Percentiles rank a stretch among this genome's conserved stretches.
Evolutionary conservation across 2,329 filamentous ascomycete species (phyloP).

Genomic region (Corynespora cassiicola): DNA sequence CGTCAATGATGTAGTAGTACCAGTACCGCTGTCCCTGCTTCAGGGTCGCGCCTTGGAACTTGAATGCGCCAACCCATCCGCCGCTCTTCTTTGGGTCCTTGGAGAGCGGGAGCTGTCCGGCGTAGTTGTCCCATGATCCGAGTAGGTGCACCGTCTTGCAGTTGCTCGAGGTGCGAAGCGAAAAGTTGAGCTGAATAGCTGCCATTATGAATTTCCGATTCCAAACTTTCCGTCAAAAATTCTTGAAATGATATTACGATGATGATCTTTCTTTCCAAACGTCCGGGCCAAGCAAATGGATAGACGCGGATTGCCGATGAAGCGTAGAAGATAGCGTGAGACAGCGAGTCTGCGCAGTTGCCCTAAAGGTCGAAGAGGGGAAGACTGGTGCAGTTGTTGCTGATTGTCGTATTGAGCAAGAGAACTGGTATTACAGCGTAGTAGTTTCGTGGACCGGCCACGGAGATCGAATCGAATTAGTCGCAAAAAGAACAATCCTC

Average conservation of each 20-base stretch:
- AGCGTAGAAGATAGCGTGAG: constrained; percentile 40
- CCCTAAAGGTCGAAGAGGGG: constrained; percentile 20
- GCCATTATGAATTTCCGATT: constrained; percentile 66
- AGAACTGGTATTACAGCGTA: constrained; percentile 55
- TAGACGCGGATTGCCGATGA: constrained; percentile 44
- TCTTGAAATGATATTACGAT: constrained; percentile 27
- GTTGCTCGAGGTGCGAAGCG: constrained; percentile 92
- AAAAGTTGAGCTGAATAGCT: constrained; percentile 91
- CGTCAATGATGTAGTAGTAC: constrained; percentile 99
- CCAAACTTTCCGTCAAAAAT: constrained; percentile 27
- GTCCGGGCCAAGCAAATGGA: constrained; percentile 47
- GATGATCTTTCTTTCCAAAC: constrained; percentile 27
- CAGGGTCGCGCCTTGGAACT: constrained; percentile 87
- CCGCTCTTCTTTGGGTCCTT: constrained; percentile 89
- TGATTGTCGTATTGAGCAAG: constrained; percentile 53
- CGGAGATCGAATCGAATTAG: constrained; percentile 45
- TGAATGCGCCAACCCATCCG: constrained; percentile 95
- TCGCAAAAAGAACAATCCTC: constrained; percentile 25
- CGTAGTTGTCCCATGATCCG: constrained; percentile 98
- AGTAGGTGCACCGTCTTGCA: constrained; percentile 98
- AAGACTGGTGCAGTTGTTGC: constrained; percentile 23
- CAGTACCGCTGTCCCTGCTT: constrained; percentile 93
- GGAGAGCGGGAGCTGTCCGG: constrained; percentile 90
- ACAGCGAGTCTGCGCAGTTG: constrained; percentile 39
- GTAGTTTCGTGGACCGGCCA: constrained; percentile 51